A percentile compares a stretch with the other conserved stretches of the same genome.
These are phyloP conservation scores for Macrolepiota albuminosa DNA, from an alignment of 768 basidiomycete species.

Conservation along the genomic window DNA sequence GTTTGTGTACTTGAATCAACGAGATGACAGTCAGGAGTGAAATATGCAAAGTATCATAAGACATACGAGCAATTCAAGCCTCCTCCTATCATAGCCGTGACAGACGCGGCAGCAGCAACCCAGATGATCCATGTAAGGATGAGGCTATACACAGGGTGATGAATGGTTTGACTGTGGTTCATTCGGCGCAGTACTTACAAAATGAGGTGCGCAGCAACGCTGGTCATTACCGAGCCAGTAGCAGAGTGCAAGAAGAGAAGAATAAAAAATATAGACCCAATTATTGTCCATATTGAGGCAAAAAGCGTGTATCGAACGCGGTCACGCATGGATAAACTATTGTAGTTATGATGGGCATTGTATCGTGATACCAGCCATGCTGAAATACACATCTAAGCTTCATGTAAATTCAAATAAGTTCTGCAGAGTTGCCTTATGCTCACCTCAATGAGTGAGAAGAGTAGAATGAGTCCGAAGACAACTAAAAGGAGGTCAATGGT, in stretches of 20 bases:
- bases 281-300: slow-evolving; percentile 66
- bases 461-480: slow-evolving; percentile 48
- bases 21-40: background rate
- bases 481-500: slow-evolving; percentile 26
- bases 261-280: slow-evolving; percentile 48
- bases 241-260: slow-evolving; percentile 50
- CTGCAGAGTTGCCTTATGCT: background rate
- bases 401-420: background rate
- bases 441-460: slow-evolving; percentile 67
- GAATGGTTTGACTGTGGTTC: slow-evolving; percentile 3
- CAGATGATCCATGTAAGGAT: slow-evolving; percentile 73
- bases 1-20: slow-evolving; percentile 30
- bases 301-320: slow-evolving; percentile 68
- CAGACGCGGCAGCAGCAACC: slow-evolving; percentile 66
- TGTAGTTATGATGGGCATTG: slow-evolving; percentile 51
- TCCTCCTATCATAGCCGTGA: slow-evolving; percentile 64
- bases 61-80: slow-evolving; percentile 65
- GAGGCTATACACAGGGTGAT: slow-evolving; percentile 39
- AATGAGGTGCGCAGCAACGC: slow-evolving; percentile 56
- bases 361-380: slow-evolving; percentile 68
- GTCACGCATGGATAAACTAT: slow-evolving; percentile 44
- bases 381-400: slow-evolving; percentile 55
- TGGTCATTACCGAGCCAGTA: slow-evolving; percentile 46
- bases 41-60: background rate
- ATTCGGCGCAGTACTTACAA: slow-evolving; percentile 41